These are phyloP conservation scores for Pilatotrama ljubarskyi DNA, from an alignment of 768 basidiomycete genomes.

Conservation along the genomic window DNA sequence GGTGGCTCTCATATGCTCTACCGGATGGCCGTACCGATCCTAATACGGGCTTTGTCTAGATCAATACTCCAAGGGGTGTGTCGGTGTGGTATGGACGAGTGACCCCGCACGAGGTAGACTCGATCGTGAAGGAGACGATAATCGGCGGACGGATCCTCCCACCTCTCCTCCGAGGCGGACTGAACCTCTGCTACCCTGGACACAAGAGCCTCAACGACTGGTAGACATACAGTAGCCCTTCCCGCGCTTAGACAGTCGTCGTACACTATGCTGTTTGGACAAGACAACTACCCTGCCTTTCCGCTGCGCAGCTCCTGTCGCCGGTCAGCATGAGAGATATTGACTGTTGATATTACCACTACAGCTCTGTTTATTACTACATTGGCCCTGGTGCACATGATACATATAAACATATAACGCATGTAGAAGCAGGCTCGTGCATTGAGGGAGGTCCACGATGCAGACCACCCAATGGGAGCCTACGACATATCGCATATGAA, in stretches of 20 bases:
- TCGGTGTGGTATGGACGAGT: slow-evolving; percentile 95
- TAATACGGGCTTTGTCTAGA: slow-evolving; percentile 42
- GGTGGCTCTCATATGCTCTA: slow-evolving; percentile 36
- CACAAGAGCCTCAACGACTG: slow-evolving; percentile 71
- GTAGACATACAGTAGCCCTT: slow-evolving; percentile 37
- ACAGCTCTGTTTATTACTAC: slow-evolving; percentile 17
- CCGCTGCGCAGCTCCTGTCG: too few relatives aligned
- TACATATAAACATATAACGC: neutral
- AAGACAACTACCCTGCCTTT: too few relatives aligned
- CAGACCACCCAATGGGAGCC: neutral
- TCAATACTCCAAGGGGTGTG: slow-evolving; percentile 83
- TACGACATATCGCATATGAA: slow-evolving; percentile 3
- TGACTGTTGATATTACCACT: neutral
- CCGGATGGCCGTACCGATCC: neutral
- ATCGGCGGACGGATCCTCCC: slow-evolving; percentile 82
- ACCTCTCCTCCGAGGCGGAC: slow-evolving; percentile 80
- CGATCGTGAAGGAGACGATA: slow-evolving; percentile 86
- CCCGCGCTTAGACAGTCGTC: neutral
- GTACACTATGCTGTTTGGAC: too few relatives aligned
- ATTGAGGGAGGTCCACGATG: neutral
- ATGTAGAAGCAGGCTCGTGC: neutral
- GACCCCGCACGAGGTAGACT: slow-evolving; percentile 83
- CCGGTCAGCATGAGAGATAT: neutral
- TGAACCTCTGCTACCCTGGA: slow-evolving; percentile 74
- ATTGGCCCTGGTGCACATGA: slow-evolving; percentile 9